phyloP scores from a whole-genome alignment of 371 early-diverging fungal genomes.

The Syncephalis fuscata region DNA sequence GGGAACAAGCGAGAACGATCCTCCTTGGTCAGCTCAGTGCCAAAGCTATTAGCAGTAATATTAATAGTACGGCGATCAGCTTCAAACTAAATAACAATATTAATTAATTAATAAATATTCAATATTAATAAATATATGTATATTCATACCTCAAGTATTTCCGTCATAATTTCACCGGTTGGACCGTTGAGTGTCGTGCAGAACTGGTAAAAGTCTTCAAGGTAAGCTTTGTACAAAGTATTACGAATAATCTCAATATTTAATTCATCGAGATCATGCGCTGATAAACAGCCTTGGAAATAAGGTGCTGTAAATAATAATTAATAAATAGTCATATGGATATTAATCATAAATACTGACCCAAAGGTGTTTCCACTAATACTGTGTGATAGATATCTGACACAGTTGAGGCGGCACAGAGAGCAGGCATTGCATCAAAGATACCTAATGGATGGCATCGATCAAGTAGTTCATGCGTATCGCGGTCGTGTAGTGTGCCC shows the following conservation, averaged over 20 bases:
- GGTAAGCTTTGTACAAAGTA: slow-evolving; percentile 92
- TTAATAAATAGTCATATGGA: too few relatives aligned
- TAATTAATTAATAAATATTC: not conserved
- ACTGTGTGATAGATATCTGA: slow-evolving; percentile 91
- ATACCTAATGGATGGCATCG: slow-evolving; percentile 92
- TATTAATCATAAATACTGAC: slow-evolving; percentile 16
- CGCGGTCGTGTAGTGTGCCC: slow-evolving; percentile 94
- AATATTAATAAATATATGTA: not conserved
- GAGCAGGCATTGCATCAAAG: slow-evolving; percentile 94
- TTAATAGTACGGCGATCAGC: slow-evolving; percentile 95
- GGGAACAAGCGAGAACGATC: slow-evolving; percentile 90
- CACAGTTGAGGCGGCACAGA: slow-evolving; percentile 93
- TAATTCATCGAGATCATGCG: slow-evolving; percentile 93
- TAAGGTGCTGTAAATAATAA: slow-evolving; percentile 62
- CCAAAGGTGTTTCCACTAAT: slow-evolving; percentile 90
- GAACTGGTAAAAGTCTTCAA: slow-evolving; percentile 93
- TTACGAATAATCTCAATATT: slow-evolving; percentile 98
- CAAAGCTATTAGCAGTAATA: slow-evolving; percentile 95
- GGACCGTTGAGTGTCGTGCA: slow-evolving; percentile 66
- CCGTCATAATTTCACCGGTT: slow-evolving; percentile 90
- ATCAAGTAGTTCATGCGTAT: slow-evolving; percentile 89
- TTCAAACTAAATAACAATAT: slow-evolving; percentile 54
- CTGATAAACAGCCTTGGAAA: slow-evolving; percentile 89
- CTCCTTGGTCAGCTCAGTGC: slow-evolving; percentile 90
- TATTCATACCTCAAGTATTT: slow-evolving; percentile 56